Evolutionary conservation across 495 filamentous ascomycete genomes (phyloP), one percentile per base, ranked within the genome.

Genomic region (Xylaria flabelliformis): DNA sequence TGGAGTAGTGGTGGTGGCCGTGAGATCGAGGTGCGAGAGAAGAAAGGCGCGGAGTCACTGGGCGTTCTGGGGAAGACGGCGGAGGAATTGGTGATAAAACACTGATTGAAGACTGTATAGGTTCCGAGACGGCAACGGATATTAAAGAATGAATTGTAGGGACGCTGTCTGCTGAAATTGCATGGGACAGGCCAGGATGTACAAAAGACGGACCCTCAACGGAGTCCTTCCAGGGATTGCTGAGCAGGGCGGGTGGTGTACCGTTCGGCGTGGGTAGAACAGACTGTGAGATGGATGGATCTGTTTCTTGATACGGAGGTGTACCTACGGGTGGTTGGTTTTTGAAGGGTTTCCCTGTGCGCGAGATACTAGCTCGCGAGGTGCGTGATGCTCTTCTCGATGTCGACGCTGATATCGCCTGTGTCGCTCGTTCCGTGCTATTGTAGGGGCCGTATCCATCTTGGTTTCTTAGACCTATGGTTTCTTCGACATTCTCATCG

Each of bases 401-500:
- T 39, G 74, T 70, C 42, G 77, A 56, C 42, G 67, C 62, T 73
- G 75, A 56, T 72, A 73, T 69, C 62, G 62, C 46, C 61, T 69
- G 46, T 68, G 71, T 19, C 10, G 42, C 29, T 46, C 66, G 44
- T 50, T 70, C 26, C 1, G 75, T 70, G 19, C 69, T 67, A 13
- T 64, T 24, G 48, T 71, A 71, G 17, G 69, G 34, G 21, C 64
- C 74, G 24, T 74, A 76, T 36, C 75, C 76, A 64, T 78, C 77
- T 70, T 85, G 84, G 36, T 82, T 77, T 26, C 79, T 72, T 44
- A 87, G 81, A 29, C 81, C 80, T 58, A 87, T 85, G 61, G 85
- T 87, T 76, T 87, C 85, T 61, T 86, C 85, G 19, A 85, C 73
- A 64, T 86, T 85, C 64, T 89, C 88, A 34, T 84, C 85, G 44